Conservation (phyloP, 345 rosid species). For the Anacardium occidentale region DNA sequence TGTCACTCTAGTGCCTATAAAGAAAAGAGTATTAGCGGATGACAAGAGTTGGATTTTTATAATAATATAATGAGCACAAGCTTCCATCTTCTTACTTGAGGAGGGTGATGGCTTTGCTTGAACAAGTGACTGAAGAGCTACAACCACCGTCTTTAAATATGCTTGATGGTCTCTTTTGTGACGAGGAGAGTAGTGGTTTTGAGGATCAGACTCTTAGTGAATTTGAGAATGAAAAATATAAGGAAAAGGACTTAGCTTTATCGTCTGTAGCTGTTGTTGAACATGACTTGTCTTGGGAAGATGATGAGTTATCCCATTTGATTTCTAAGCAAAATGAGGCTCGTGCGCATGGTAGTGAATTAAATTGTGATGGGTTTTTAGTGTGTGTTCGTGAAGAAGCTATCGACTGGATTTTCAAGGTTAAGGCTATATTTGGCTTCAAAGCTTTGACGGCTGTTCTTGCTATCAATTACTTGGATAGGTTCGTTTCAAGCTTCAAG, state of each 20-base stretch:
- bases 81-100: conserved; percentile 42
- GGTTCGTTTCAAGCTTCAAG: conserved; percentile 54
- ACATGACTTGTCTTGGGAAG: conserved; percentile 60
- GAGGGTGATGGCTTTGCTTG: conserved; percentile 57
- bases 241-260: conserved; percentile 44
- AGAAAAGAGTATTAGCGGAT: background rate
- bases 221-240: conserved; percentile 28
- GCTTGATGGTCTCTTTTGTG: conserved; percentile 64
- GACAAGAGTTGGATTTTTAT: conserved; percentile 24
- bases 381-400: conserved; percentile 57
- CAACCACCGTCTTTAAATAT: conserved; percentile 35
- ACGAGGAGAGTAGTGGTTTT: conserved; percentile 43
- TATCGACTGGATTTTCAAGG: conserved; percentile 69
- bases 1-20: conserved; percentile 12
- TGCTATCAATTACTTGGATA: conserved; percentile 89
- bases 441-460: conserved; percentile 60
- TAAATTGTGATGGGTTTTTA: conserved; percentile 40
- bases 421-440: conserved; percentile 62
- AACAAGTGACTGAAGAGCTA: conserved; percentile 34
- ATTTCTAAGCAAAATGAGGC: conserved; percentile 65
- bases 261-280: conserved; percentile 35
- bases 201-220: conserved; percentile 44
- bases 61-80: conserved; percentile 51
- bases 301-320: conserved; percentile 49
- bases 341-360: conserved; percentile 25